phyloP scores from a whole-genome alignment of 805 yeast species.

The Metschnikowia vanudenii region DNA sequence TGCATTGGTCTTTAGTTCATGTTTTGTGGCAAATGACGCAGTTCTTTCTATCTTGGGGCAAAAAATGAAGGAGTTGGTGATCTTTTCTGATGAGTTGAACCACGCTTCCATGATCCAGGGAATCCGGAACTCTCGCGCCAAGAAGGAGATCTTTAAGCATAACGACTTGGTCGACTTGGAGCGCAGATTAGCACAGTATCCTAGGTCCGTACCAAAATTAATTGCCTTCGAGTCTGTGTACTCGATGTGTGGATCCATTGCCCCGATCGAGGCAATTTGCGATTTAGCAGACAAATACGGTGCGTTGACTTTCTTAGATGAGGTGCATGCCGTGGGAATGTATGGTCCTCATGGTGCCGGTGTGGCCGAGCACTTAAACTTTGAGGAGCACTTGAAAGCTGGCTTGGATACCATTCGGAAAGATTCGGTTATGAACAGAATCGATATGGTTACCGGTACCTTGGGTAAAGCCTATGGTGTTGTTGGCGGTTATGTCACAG shows the following conservation, averaged over 20 bases:
- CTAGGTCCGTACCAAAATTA: conserved; percentile 85
- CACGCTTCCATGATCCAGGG: conserved; percentile 99
- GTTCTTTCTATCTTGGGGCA: conserved; percentile 88
- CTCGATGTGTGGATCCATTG: conserved; percentile 97
- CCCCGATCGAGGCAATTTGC: conserved; percentile 89
- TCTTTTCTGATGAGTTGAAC: conserved; percentile 88
- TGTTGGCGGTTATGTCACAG: conserved; percentile 98
- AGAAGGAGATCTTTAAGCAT: conserved; percentile 88
- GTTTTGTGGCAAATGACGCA: conserved; percentile 97
- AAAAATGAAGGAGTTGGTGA: conserved; percentile 83
- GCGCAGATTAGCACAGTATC: conserved; percentile 70
- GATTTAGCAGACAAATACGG: conserved; percentile 97
- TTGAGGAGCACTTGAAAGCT: conserved; percentile 69
- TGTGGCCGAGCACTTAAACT: conserved; percentile 95
- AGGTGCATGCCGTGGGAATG: conserved; percentile 98
- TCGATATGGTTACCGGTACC: conserved; percentile 96
- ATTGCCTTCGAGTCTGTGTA: conserved; percentile 97
- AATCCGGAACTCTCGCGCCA: conserved; percentile 82
- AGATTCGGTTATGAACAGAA: conserved; percentile 74
- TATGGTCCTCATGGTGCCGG: conserved; percentile 99
- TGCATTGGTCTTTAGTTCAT: conserved; percentile 90
- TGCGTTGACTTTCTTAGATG: conserved; percentile 94
- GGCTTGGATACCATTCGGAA: conserved; percentile 49
- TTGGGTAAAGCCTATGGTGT: conserved; percentile 96
- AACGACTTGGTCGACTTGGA: conserved; percentile 86